phyloP scores from a whole-genome alignment of 768 basidiomycete species.

The Podaxis mareebaensis region DNA sequence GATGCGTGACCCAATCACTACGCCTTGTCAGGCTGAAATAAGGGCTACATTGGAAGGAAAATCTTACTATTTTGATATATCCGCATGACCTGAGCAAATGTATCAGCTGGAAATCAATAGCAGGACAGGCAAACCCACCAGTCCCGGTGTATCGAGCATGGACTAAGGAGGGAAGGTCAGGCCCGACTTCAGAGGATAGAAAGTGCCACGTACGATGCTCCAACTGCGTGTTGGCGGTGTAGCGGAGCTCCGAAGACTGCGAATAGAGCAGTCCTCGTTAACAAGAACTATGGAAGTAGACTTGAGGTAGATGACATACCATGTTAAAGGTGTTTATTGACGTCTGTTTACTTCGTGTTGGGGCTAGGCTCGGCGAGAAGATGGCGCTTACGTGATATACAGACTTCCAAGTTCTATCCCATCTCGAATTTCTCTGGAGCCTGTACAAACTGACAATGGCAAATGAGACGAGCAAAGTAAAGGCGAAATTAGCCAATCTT shows the following conservation, averaged over 20 bases:
- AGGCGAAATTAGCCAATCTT: slow-evolving; percentile 49
- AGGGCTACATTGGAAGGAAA: slow-evolving; percentile 4
- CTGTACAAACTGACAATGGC: slow-evolving; percentile 33
- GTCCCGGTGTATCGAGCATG: slow-evolving; percentile 97
- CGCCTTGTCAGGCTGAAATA: slow-evolving; percentile 2
- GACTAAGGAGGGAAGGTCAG: slow-evolving; percentile 47
- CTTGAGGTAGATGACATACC: slow-evolving; percentile 36
- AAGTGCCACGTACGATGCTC: slow-evolving; percentile 75
- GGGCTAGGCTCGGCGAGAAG: not conserved
- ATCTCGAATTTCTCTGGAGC: not conserved
- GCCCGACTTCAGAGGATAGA: not conserved
- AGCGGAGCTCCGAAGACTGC: slow-evolving; percentile 89
- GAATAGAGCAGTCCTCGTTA: slow-evolving; percentile 4
- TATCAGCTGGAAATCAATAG: slow-evolving; percentile 16
- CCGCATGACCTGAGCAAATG: slow-evolving; percentile 76
- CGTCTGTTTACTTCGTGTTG: slow-evolving; percentile 27
- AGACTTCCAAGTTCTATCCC: not conserved
- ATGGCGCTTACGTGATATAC: slow-evolving; percentile 3
- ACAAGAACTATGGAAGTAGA: not conserved
- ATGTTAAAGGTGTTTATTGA: slow-evolving; percentile 39
- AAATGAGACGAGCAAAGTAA: slow-evolving; percentile 47
- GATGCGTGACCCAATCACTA: slow-evolving; percentile 98
- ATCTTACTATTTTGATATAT: slow-evolving; percentile 91
- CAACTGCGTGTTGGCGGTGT: slow-evolving; percentile 94
- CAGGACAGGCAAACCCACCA: slow-evolving; percentile 47